phyloP scores from a whole-genome alignment of 2,329 filamentous ascomycete genomes.

The Paracoccidioides brasiliensis region DNA sequence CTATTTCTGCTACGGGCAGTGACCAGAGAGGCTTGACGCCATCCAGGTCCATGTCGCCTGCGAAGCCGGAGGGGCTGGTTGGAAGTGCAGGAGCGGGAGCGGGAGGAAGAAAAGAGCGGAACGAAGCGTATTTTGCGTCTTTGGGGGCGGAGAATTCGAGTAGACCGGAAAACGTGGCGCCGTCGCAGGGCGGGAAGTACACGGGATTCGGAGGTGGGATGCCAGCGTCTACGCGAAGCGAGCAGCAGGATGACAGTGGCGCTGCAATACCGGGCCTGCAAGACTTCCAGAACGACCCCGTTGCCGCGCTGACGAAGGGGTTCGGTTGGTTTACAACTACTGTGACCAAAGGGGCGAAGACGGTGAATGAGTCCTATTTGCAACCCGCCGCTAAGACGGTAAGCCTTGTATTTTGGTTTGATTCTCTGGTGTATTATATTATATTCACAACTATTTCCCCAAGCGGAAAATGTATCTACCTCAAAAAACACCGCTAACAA shows the following conservation, averaged over 20 bases:
- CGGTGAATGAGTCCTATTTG: constrained; percentile 79
- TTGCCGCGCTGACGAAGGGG: constrained; percentile 77
- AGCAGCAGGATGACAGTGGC: neutral
- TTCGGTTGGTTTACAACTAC: constrained; percentile 89
- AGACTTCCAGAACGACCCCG: constrained; percentile 80
- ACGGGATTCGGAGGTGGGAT: constrained; percentile 75
- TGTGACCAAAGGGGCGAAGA: constrained; percentile 81
- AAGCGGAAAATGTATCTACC: neutral
- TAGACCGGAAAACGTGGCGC: constrained; percentile 60
- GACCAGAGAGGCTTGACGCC: neutral
- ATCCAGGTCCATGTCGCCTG: constrained; percentile 13
- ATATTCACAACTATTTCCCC: neutral
- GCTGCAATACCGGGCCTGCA: constrained; percentile 55
- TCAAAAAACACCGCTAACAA: neutral
- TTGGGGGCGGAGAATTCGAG: constrained; percentile 73
- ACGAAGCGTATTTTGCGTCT: constrained; percentile 82
- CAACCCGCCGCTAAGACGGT: constrained; percentile 86
- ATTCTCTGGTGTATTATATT: neutral
- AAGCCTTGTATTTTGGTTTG: constrained; percentile 17
- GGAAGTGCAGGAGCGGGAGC: constrained; percentile 10
- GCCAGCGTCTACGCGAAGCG: constrained; percentile 27
- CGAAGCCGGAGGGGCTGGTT: constrained; percentile 16
- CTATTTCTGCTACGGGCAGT: constrained; percentile 15
- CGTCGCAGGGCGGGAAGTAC: constrained; percentile 87
- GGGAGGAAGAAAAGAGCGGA: constrained; percentile 45